phyloP scores from a whole-genome alignment of 805 yeast species.

The Wickerhamomyces xylosicus region DNA sequence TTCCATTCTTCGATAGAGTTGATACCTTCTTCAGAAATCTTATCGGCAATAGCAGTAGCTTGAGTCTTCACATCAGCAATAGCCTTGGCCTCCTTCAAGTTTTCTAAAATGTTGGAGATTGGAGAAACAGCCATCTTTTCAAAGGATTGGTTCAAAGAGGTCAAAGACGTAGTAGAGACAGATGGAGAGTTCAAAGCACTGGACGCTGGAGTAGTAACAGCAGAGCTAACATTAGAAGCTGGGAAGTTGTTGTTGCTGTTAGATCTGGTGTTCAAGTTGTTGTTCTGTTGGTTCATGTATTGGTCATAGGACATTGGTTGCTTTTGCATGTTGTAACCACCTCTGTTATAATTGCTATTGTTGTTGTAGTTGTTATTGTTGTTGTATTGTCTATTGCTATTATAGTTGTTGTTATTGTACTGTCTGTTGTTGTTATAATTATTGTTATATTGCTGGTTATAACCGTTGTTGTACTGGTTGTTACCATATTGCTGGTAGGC shows the following conservation, averaged over 20 bases:
- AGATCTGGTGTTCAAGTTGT: conserved; percentile 8
- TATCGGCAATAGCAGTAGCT: conserved; percentile 32
- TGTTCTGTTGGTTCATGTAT: conserved; percentile 10
- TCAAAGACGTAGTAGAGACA: conserved; percentile 63
- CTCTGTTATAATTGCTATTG: conserved; percentile 2
- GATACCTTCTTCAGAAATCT: conserved; percentile 35
- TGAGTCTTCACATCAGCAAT: conserved; percentile 26
- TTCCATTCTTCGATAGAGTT: conserved; percentile 51
- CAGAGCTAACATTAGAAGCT: conserved; percentile 12
- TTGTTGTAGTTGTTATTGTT: conserved; percentile 2
- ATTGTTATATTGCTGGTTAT: neutral
- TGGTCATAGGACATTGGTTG: conserved; percentile 18
- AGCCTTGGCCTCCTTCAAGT: conserved; percentile 31
- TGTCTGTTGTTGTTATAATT: neutral
- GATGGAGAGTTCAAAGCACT: conserved; percentile 26
- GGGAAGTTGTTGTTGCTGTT: conserved; percentile 5
- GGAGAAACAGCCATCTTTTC: conserved; percentile 58
- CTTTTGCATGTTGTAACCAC: conserved; percentile 11
- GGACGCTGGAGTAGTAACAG: conserved; percentile 15
- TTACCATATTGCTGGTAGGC: conserved; percentile 2
- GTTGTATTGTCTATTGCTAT: neutral
- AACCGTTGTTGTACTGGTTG: conserved; percentile 4
- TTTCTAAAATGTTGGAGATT: conserved; percentile 43
- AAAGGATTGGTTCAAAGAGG: conserved; percentile 64
- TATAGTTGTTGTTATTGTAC: neutral